Evolutionary conservation across 164 flowering plant genomes (phyloP).

Genomic region (Dillenia turbinata): DNA sequence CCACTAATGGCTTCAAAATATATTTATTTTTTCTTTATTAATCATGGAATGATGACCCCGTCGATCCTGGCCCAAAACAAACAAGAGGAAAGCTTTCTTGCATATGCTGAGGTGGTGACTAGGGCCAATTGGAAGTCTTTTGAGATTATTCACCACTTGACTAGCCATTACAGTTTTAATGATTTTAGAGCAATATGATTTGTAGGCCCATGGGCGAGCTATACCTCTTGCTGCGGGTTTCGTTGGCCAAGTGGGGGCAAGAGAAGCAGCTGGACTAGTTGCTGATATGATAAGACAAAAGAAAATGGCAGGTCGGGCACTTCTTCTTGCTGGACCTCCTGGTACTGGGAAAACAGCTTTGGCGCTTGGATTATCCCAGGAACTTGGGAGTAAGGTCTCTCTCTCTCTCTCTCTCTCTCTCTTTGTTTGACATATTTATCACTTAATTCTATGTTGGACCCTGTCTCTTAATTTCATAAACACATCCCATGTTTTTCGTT

Average conservation of each 20-base stretch:
- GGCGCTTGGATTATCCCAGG: conserved; percentile 92
- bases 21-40: too few relatives aligned
- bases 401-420: background rate
- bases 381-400: conserved; percentile 95
- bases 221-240: conserved; percentile 82
- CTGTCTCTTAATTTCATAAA: too few relatives aligned
- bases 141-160: background rate
- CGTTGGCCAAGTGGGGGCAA: conserved; percentile 84
- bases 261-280: conserved; percentile 94
- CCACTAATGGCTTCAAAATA: too few relatives aligned
- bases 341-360: conserved; percentile 99
- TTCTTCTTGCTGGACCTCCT: conserved; percentile 95
- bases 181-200: conserved; percentile 2
- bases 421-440: background rate
- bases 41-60: too few relatives aligned
- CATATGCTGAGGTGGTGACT: too few relatives aligned
- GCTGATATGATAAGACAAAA: conserved; percentile 93
- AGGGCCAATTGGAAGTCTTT: too few relatives aligned
- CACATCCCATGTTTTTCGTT: background rate
- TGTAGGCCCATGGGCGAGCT: conserved; percentile 72
- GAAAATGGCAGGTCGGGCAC: conserved; percentile 97
- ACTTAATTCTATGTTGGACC: too few relatives aligned
- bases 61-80: too few relatives aligned
- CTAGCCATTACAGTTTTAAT: background rate
- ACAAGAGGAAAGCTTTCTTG: too few relatives aligned